A percentile compares a stretch with the other conserved stretches of the same genome.
Conservation (phyloP, 306 rosid species). For the Prunus mongolica region DNA sequence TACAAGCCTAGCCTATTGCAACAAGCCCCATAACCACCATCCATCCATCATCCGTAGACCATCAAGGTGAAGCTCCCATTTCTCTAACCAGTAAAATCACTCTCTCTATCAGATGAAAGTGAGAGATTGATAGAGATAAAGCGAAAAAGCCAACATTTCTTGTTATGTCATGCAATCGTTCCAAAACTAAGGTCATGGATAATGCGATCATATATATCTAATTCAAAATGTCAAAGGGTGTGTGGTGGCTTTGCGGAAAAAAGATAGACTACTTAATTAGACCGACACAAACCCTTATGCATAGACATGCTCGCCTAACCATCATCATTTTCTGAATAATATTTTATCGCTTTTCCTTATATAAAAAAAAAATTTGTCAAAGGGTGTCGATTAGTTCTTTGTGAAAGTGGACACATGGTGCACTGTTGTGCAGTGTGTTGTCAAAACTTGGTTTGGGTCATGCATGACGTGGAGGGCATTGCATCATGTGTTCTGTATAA, state of each 20-base stretch:
- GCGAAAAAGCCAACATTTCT: conserved; percentile 22
- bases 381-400: too few species aligned
- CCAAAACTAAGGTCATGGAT: neutral
- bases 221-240: too few species aligned
- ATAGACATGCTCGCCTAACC: too few species aligned
- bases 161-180: neutral
- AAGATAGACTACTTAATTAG: too few species aligned
- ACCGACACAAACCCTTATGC: too few species aligned
- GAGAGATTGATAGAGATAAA: conserved; percentile 26
- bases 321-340: too few species aligned
- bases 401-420: too few species aligned
- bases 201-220: neutral
- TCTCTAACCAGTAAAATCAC: conserved; percentile 23
- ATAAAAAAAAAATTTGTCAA: too few species aligned
- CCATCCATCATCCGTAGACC: conserved; percentile 16
- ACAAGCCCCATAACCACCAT: neutral
- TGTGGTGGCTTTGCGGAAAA: too few species aligned
- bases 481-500: conserved; percentile 37
- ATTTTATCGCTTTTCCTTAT: too few species aligned
- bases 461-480: conserved; percentile 74
- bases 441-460: conserved; percentile 23
- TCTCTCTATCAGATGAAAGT: conserved; percentile 18
- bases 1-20: neutral
- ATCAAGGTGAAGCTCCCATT: conserved; percentile 34
- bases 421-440: conserved; percentile 32